Evolutionary conservation across 352 stramenopile species (phyloP).

Genomic region (Pythium periplocum): DNA sequence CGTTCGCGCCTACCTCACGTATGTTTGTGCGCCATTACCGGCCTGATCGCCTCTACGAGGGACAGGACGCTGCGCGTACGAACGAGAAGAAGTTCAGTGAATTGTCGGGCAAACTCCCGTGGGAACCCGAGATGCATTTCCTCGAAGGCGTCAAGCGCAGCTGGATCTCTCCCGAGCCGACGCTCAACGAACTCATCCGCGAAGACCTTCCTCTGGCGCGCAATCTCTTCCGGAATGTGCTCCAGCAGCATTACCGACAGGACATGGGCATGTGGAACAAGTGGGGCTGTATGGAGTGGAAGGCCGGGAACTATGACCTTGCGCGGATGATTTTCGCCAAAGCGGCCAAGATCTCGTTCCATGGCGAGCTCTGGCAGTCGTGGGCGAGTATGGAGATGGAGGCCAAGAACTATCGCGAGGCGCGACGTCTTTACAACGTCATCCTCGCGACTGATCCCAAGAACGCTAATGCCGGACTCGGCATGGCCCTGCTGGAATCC

Average conservation of each 20-base stretch:
- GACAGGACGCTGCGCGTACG: conserved; percentile 58
- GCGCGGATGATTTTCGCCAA: conserved; percentile 85
- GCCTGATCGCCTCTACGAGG: conserved; percentile 60
- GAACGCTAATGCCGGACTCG: conserved; percentile 66
- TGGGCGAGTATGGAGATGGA: conserved; percentile 86
- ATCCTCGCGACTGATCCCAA: conserved; percentile 72
- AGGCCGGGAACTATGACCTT: conserved; percentile 74
- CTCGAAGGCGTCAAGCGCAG: conserved; percentile 47
- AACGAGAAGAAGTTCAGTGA: conserved; percentile 77
- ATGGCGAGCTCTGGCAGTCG: conserved; percentile 73
- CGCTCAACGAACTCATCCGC: conserved; percentile 77
- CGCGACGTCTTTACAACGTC: conserved; percentile 75
- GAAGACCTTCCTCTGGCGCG: conserved; percentile 67
- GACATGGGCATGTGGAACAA: conserved; percentile 92
- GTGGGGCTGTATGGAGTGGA: conserved; percentile 88
- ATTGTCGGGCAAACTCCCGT: conserved; percentile 68
- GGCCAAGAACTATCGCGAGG: conserved; percentile 62
- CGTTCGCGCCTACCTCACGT: too few species aligned
- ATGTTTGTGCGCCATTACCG: conserved; percentile 15
- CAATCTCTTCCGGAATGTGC: conserved; percentile 72
- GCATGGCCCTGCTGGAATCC: conserved; percentile 63
- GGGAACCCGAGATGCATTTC: conserved; percentile 62
- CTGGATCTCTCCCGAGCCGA: conserved; percentile 57
- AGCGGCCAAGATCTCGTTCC: conserved; percentile 65
- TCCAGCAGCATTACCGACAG: conserved; percentile 71